phyloP scores from a whole-genome alignment of 2,329 filamentous ascomycete species.

The Sclerotiophoma versabilis region DNA sequence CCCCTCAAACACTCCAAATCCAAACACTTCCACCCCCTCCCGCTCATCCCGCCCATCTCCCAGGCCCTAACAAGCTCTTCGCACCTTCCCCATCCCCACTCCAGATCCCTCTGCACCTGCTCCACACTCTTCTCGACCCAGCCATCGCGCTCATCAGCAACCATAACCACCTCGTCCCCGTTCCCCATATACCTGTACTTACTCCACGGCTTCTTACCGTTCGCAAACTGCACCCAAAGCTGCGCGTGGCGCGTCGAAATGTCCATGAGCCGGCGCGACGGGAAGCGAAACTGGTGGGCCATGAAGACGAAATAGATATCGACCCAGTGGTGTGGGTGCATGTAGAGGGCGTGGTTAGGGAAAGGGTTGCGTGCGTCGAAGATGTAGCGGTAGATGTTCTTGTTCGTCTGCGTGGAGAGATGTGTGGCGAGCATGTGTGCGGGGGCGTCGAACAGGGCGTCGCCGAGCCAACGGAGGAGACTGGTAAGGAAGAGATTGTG shows the following conservation, averaged over 20 bases:
- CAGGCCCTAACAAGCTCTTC: slow-evolving; percentile 26
- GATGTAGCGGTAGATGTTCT: slow-evolving; percentile 35
- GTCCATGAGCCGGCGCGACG: too few relatives aligned
- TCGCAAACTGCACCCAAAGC: too few relatives aligned
- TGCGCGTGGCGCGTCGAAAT: too few relatives aligned
- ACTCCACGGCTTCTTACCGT: too few relatives aligned
- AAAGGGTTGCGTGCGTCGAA: slow-evolving; percentile 41
- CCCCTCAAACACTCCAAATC: slow-evolving; percentile 19
- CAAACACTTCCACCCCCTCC: slow-evolving; percentile 17
- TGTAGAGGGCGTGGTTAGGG: slow-evolving; percentile 21
- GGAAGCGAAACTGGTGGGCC: too few relatives aligned
- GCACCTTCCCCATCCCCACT: slow-evolving; percentile 17
- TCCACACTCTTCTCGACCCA: slow-evolving; percentile 27
- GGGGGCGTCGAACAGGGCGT: slow-evolving; percentile 53
- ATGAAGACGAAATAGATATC: too few relatives aligned
- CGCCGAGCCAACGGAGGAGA: slow-evolving; percentile 51
- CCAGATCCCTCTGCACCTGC: slow-evolving; percentile 23
- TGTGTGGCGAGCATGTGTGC: slow-evolving; percentile 21
- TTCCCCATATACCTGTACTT: too few relatives aligned
- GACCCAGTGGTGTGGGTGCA: slow-evolving; percentile 37
- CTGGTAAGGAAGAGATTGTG: slow-evolving; percentile 50
- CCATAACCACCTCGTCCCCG: too few relatives aligned
- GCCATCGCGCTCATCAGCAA: too few relatives aligned
- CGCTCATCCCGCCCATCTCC: slow-evolving; percentile 11
- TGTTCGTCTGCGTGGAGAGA: slow-evolving; percentile 19